Percentiles rank a stretch among this genome's conserved stretches.
phyloP scores from a whole-genome alignment of 1,139 yeast genomes.

The Magnusiomyces tetraspermus region DNA sequence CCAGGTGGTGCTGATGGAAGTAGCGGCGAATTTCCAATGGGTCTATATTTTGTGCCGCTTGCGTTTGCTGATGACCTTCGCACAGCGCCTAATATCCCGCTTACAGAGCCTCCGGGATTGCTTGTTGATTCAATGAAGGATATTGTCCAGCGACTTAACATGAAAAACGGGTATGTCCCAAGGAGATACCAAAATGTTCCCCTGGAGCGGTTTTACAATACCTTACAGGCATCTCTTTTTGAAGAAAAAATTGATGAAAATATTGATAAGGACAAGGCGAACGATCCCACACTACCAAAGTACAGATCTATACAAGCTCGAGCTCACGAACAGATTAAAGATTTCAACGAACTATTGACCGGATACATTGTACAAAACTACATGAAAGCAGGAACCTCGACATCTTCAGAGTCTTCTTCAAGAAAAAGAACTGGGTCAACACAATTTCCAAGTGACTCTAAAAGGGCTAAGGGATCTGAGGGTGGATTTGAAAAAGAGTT shows the following conservation, averaged over 20 bases:
- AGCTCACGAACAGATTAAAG: background rate
- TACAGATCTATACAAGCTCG: conserved; percentile 27
- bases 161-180: conserved; percentile 48
- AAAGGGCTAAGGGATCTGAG: too few relatives aligned
- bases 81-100: conserved; percentile 20
- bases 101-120: conserved; percentile 20
- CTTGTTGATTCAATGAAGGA: conserved; percentile 34
- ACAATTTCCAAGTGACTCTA: too few relatives aligned
- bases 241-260: conserved; percentile 41
- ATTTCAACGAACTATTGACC: background rate
- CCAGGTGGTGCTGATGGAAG: conserved; percentile 8
- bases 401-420: background rate
- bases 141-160: conserved; percentile 36
- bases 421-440: too few relatives aligned
- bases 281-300: conserved; percentile 27
- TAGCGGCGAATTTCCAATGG: conserved; percentile 23
- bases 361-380: background rate
- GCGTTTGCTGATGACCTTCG: conserved; percentile 36
- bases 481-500: background rate
- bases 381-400: background rate
- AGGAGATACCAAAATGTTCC: conserved; percentile 55
- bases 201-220: conserved; percentile 55
- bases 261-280: conserved; percentile 19
- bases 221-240: conserved; percentile 56
- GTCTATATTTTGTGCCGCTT: conserved; percentile 31